Percentiles rank a stretch among this genome's conserved stretches.
These are phyloP conservation scores for Flaveria robusta DNA, from an alignment of 129 eudicot genomes.

Conservation along the genomic window DNA sequence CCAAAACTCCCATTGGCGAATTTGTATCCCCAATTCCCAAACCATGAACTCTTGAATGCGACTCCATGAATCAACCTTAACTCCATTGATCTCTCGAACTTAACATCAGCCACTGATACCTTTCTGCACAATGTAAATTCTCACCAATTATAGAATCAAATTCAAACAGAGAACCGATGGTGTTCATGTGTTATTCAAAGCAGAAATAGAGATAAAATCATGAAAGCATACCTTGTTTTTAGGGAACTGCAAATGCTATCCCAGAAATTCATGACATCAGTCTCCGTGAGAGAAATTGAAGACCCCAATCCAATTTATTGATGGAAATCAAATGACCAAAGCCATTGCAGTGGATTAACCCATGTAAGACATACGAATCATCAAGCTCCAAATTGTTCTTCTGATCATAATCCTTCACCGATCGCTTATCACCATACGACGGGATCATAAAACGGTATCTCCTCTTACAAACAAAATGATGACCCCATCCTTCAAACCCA, in stretches of 20 bases:
- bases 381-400: constrained; percentile 35
- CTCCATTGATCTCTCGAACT: constrained; percentile 48
- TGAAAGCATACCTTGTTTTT: constrained; percentile 50
- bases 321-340: constrained; percentile 67
- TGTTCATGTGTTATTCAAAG: too few relatives aligned
- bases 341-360: constrained; percentile 77
- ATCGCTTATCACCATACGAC: constrained; percentile 38
- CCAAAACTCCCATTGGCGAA: constrained; percentile 52
- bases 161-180: neutral
- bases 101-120: constrained; percentile 47
- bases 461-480: constrained; percentile 68
- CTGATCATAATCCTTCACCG: constrained; percentile 38
- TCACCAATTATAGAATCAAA: neutral
- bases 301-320: constrained; percentile 39
- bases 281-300: constrained; percentile 36
- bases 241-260: constrained; percentile 61
- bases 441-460: constrained; percentile 68
- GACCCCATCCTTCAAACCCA: constrained; percentile 69
- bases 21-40: constrained; percentile 68
- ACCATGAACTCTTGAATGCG: constrained; percentile 54
- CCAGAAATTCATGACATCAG: constrained; percentile 63
- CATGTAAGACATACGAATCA: constrained; percentile 48
- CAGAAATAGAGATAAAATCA: neutral
- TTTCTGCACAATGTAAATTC: constrained; percentile 40
- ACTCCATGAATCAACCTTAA: constrained; percentile 61